Evolutionary conservation across 176 grass and related monocot species (phyloP).

Genomic region (Echinochloa phyllopogon): DNA sequence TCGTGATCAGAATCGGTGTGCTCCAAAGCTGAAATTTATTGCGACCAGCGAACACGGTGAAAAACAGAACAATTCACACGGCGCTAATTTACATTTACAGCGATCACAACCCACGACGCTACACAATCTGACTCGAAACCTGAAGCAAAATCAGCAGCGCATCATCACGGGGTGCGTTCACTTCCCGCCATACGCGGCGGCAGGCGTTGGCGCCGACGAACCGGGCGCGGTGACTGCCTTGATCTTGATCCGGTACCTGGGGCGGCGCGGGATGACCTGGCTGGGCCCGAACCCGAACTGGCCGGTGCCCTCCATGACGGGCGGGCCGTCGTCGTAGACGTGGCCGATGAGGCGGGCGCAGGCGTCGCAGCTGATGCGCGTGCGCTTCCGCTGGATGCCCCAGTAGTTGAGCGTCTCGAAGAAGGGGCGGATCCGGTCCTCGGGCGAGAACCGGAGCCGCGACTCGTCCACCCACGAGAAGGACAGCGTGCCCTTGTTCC

Average conservation of each 20-base stretch:
- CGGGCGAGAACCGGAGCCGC: constrained; percentile 64
- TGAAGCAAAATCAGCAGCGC: too few species aligned
- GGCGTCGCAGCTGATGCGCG: constrained; percentile 69
- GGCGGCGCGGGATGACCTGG: constrained; percentile 69
- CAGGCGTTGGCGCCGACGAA: neutral
- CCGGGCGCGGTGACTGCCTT: constrained; percentile 55
- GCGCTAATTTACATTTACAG: neutral
- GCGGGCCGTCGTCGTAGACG: constrained; percentile 88
- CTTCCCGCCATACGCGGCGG: neutral
- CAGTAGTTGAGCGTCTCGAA: constrained; percentile 89
- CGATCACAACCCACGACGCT: neutral
- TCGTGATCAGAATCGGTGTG: too few species aligned
- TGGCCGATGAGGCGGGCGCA: constrained; percentile 72
- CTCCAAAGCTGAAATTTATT: neutral
- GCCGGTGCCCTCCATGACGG: constrained; percentile 60
- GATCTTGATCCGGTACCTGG: constrained; percentile 85
- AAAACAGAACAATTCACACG: neutral
- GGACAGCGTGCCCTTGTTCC: constrained; percentile 94
- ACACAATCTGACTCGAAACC: neutral
- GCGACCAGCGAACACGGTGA: neutral
- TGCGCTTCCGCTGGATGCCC: constrained; percentile 85
- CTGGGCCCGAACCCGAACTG: constrained; percentile 85
- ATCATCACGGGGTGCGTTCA: neutral
- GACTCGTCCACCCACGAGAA: constrained; percentile 89
- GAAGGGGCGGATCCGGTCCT: constrained; percentile 76